phyloP scores from a whole-genome alignment of 2,329 filamentous ascomycete genomes.

The Calonectria leucothoes region DNA sequence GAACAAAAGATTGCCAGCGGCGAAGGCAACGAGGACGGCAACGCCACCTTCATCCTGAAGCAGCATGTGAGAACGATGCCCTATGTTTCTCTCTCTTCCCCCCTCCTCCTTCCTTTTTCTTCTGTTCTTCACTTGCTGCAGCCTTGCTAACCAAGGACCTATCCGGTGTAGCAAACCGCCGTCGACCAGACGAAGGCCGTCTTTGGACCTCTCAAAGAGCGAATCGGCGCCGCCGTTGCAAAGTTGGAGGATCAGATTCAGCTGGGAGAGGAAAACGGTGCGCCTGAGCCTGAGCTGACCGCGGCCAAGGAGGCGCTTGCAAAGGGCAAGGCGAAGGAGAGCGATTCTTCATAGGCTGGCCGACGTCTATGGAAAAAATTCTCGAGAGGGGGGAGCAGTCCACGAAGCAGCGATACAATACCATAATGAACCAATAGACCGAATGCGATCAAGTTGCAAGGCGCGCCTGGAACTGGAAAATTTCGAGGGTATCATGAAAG shows the following conservation, averaged over 20 bases:
- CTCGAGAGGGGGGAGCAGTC: background rate
- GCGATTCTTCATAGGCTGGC: conserved; percentile 17
- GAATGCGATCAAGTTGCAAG: background rate
- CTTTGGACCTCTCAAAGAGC: conserved; percentile 76
- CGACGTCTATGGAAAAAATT: background rate
- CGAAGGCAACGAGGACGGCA: conserved; percentile 71
- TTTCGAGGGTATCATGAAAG: conserved; percentile 42
- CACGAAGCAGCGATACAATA: conserved; percentile 25
- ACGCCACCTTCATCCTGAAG: conserved; percentile 82
- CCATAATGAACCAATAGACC: conserved; percentile 23
- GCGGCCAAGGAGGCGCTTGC: conserved; percentile 66
- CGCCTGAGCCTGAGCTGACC: conserved; percentile 60
- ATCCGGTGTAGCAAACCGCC: conserved; percentile 72
- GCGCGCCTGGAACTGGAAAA: conserved; percentile 27
- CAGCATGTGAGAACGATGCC: conserved; percentile 76
- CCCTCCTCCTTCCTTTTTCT: no score
- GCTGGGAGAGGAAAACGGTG: conserved; percentile 62
- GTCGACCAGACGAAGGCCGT: conserved; percentile 90
- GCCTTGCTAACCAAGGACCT: conserved; percentile 9
- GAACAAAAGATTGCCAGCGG: conserved; percentile 67
- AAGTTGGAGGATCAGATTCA: conserved; percentile 84
- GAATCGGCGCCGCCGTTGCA: conserved; percentile 77
- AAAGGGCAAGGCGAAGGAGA: conserved; percentile 55
- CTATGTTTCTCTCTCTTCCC: background rate
- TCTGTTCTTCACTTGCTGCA: background rate